Base-by-base conservation (phyloP, 495 filamentous ascomycete species). In the Aspergillus nidulans region DNA sequence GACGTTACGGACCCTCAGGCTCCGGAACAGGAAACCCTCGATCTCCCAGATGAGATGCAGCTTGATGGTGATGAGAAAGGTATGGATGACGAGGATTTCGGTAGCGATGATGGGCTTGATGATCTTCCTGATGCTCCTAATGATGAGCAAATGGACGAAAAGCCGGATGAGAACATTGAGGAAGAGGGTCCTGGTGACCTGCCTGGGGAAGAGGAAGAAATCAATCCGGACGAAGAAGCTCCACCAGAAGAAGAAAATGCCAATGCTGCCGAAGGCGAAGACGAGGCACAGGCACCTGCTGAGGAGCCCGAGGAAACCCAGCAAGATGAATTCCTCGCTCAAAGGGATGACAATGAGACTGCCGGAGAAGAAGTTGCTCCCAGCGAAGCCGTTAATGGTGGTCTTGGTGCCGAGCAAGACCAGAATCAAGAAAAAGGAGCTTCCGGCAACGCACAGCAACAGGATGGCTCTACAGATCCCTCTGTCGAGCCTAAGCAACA, bases 41-140 rank as follows among this genome's bases (percentile, higher is more conserved):
- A 88, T 24, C 71, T 87, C 30, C 84, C 84, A 5, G 84, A 90
- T 20, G 84, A 88, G 58, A 82, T 90, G 74, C 75, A 86, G 38
- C 73, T 90, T 28, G 86, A 88, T 63, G 81, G 78, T 23, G 75
- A 85, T 49, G 81, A 87, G 42, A 78, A 81, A 47, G 83, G 84
- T 44, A 70, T 77, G 24, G 85, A 56, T 25, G 48, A 84, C 39
- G 81, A 81, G 30, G 81, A 79, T 19, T 79, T 81, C 50, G 86
- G 87, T 44, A 80, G 83, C 55, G 84, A 86, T 52, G 86, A 86
- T 25, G 77, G 85, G 42, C 83, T 89, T 47, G 89, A 91, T 44
- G 86, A 90, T 38, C 56, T 53, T 55, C 81, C 91, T 30, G 71
- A 69, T 53, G 85, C 85, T 20, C 74, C 78, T 23, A 69, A 67